A percentile compares a stretch with the other conserved stretches of the same genome.
These are phyloP conservation scores for Colletotrichum neosansevieriae DNA, from an alignment of 2,329 filamentous ascomycete species.

Conservation along the genomic window DNA sequence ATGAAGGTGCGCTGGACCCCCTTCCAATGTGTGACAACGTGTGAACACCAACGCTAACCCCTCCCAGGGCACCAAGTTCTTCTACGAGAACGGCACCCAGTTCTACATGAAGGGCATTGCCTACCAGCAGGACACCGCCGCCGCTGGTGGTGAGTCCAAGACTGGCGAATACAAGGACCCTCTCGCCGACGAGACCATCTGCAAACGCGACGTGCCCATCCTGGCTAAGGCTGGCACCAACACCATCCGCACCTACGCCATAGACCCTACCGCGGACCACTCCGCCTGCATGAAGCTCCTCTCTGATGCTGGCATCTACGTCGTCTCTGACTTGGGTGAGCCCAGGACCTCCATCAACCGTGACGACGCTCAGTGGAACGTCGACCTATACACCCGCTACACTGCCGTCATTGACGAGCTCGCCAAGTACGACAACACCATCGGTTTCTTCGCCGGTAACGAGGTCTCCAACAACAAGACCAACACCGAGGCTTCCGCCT, in stretches of 20 bases:
- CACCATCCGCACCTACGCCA: slow-evolving; percentile 93
- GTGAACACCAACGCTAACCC: slow-evolving; percentile 1
- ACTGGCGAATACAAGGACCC: slow-evolving; percentile 80
- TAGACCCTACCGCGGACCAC: slow-evolving; percentile 85
- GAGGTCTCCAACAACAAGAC: slow-evolving; percentile 91
- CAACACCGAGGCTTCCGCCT: slow-evolving; percentile 92
- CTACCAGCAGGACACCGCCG: slow-evolving; percentile 85
- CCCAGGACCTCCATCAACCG: slow-evolving; percentile 88
- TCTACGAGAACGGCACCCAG: slow-evolving; percentile 79
- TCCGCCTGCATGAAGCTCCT: slow-evolving; percentile 86
- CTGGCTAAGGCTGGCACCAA: slow-evolving; percentile 86
- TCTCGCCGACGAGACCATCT: slow-evolving; percentile 76
- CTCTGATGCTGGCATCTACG: slow-evolving; percentile 89
- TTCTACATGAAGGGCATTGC: slow-evolving; percentile 92
- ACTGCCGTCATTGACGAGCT: slow-evolving; percentile 85
- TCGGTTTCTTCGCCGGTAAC: slow-evolving; percentile 99
- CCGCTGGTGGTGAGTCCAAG: slow-evolving; percentile 63
- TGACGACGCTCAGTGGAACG: slow-evolving; percentile 81
- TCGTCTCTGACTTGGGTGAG: slow-evolving; percentile 90
- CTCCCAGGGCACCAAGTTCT: slow-evolving; percentile 82
- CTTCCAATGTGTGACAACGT: slow-evolving; percentile 24
- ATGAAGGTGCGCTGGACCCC: slow-evolving; percentile 69
- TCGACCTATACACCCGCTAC: slow-evolving; percentile 83
- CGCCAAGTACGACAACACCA: slow-evolving; percentile 85
- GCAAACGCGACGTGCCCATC: slow-evolving; percentile 88